A percentile compares a stretch with the other conserved stretches of the same genome.
Evolutionary conservation across 495 filamentous ascomycete genomes (phyloP).

Genomic region (Hypoxylon fuscum): DNA sequence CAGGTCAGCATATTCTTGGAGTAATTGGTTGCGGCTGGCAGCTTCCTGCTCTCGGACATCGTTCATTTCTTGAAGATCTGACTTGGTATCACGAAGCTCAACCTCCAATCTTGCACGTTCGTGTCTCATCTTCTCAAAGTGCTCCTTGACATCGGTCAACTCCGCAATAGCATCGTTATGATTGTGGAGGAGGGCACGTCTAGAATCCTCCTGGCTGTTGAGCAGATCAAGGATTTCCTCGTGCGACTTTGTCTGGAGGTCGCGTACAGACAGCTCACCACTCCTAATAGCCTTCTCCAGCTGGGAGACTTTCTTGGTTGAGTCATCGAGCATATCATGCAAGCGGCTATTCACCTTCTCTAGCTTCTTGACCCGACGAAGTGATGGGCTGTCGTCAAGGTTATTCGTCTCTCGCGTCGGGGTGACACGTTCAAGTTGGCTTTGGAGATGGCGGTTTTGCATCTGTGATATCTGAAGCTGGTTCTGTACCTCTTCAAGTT

Average conservation of each 20-base stretch:
- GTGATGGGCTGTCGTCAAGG: constrained; percentile 83
- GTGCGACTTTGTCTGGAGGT: constrained; percentile 92
- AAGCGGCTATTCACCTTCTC: constrained; percentile 92
- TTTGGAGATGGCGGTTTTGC: constrained; percentile 94
- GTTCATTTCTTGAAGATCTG: constrained; percentile 83
- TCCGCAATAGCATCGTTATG: constrained; percentile 89
- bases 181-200: constrained; percentile 79
- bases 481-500: constrained; percentile 92
- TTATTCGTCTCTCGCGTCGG: constrained; percentile 66
- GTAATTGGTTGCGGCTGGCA: constrained; percentile 81
- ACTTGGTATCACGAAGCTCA: constrained; percentile 85
- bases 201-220: constrained; percentile 90
- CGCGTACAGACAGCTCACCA: constrained; percentile 89
- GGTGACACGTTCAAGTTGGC: constrained; percentile 74
- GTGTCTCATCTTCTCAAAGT: constrained; percentile 86
- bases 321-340: constrained; percentile 95
- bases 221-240: constrained; percentile 95
- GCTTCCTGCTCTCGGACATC: constrained; percentile 83
- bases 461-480: constrained; percentile 95
- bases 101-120: constrained; percentile 80
- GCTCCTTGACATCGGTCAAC: constrained; percentile 81
- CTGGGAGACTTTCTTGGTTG: constrained; percentile 88
- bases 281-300: constrained; percentile 86
- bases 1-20: constrained; percentile 92
- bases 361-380: constrained; percentile 85